phyloP scores from a whole-genome alignment of 345 rosid species.

The Litchi chinensis region DNA sequence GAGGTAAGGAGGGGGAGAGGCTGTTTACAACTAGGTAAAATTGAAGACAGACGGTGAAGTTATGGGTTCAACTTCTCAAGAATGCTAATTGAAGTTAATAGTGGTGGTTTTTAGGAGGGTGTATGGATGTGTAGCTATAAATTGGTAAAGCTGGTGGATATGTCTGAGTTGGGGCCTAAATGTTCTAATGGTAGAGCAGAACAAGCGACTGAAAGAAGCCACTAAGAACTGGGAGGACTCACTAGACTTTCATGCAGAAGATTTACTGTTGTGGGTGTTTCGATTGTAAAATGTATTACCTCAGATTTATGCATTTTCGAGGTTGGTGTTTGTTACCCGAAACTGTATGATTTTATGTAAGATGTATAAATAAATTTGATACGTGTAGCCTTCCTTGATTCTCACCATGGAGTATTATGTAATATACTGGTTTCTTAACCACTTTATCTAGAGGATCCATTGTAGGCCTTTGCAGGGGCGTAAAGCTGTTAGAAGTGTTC shows the following conservation, averaged over 20 bases:
- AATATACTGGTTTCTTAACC: neutral
- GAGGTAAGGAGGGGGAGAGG: neutral
- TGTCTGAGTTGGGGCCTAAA: neutral
- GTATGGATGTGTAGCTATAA: neutral
- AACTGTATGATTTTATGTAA: conserved; percentile 1
- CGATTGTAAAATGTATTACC: neutral
- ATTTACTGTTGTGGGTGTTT: neutral
- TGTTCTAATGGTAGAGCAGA: neutral
- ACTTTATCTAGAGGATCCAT: neutral
- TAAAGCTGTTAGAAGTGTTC: no score
- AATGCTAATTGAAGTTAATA: neutral
- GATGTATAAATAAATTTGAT: neutral
- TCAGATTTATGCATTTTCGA: neutral
- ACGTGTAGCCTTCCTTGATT: neutral
- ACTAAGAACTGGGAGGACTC: neutral
- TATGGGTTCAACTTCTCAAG: neutral
- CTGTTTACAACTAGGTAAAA: neutral
- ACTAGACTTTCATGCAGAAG: neutral
- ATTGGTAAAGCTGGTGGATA: neutral
- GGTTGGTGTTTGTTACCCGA: neutral
- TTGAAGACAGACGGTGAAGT: neutral
- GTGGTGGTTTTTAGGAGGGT: neutral
- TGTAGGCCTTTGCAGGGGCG: neutral
- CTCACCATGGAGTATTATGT: neutral
- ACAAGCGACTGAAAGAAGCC: neutral